Conservation (phyloP, 306 rosid genomes). For the Oemleria cerasiformis region DNA sequence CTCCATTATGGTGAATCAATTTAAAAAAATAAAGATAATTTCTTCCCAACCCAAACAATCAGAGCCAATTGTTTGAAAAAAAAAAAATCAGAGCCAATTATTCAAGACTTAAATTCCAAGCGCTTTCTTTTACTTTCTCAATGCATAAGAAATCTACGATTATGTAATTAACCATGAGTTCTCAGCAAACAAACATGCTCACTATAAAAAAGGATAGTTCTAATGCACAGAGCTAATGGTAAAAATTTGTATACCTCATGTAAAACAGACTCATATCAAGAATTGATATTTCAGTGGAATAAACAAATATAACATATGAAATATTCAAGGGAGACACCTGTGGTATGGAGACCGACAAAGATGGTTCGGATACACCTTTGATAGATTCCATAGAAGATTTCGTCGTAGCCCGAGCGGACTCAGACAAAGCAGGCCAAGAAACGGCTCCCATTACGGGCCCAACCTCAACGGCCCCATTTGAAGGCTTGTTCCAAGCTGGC, state of each 20-base stretch:
- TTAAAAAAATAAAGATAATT: neutral
- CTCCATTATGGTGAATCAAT: neutral
- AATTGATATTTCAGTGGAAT: neutral
- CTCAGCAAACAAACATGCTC: conserved; percentile 5
- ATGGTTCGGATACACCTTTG: conserved; percentile 53
- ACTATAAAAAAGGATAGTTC: neutral
- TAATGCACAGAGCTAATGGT: neutral
- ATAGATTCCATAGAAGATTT: conserved; percentile 54
- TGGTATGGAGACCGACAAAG: conserved; percentile 37
- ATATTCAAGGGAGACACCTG: conserved; percentile 54
- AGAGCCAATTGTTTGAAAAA: neutral
- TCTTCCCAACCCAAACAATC: neutral
- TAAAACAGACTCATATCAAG: neutral
- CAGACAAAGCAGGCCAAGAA: conserved; percentile 72
- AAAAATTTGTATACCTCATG: neutral
- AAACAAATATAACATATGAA: neutral
- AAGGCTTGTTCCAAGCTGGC: conserved; percentile 73
- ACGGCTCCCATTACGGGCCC: conserved; percentile 65
- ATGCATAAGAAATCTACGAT: neutral
- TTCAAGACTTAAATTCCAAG: neutral
- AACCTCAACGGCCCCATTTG: conserved; percentile 52
- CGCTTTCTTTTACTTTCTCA: neutral
- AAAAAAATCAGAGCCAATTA: neutral
- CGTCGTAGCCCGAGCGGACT: conserved; percentile 45
- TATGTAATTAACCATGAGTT: neutral